Base-by-base conservation (phyloP, 176 grass and related monocot species). In the Luzula sylvatica region DNA sequence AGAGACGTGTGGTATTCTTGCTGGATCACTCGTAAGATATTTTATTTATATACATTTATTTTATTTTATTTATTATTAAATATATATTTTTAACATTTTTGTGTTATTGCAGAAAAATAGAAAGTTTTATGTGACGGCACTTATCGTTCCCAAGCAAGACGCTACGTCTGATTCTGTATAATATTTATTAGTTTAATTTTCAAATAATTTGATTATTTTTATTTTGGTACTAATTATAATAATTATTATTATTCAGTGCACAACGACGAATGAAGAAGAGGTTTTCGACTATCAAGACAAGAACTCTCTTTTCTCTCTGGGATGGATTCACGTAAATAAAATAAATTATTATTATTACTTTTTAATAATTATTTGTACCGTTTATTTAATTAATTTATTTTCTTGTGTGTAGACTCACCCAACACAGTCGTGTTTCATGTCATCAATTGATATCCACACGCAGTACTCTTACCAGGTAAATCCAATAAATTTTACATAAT, bases 241-340 rank as follows among this genome's bases (percentile, higher is more conserved):
- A 24, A 5, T 55, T 63, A 13, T 27, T 39, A 38, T 53, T 65
- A 16, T 44, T 29, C 53, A 81, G 65, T 74, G 70, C 55, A 66
- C 68, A 51, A 81, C 77, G n/a, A 81, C 77, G 57, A 81, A 81
- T 38, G 77, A 81, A 69, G 77, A 81, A 46, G 77, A 81, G 61
- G 72, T 81, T 56, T 81, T 81, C 26, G 70, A 81, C 2, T 81
- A 81, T 26, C 77, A 72, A 28, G 77, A 81, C 63, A 81, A 81
- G 49, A 61, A 81, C 41, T 74, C 77, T 18, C 65, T 81, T 45
- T 81, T 81, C 57, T 68, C 77, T 30, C 77, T 81, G 29, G 77
- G 70, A 17, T 81, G 77, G 77, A 81, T 81, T 41, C 70, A 81
- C 57, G 77, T 81, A 60, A 81, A 54, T 70, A 26, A 38, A 20